Percentiles rank a stretch among this genome's conserved stretches.
Conservation (phyloP, 768 basidiomycete species). For the Imleria badia region DNA sequence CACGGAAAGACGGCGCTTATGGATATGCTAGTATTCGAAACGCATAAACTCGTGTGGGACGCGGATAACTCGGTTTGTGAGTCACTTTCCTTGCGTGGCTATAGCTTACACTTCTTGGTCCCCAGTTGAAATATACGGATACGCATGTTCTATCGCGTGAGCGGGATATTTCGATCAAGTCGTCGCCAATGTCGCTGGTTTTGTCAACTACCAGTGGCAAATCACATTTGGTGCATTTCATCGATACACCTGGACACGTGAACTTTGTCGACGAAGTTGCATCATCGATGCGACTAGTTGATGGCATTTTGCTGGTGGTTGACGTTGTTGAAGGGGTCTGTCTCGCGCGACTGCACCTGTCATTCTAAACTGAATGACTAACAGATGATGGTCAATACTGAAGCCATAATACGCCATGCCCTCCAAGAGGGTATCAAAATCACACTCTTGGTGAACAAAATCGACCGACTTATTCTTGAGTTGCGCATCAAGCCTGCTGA, state of each 20-base stretch:
- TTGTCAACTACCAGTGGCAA: constrained; percentile 84
- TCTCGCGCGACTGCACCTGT: constrained; percentile 10
- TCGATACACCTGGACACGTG: constrained; percentile 98
- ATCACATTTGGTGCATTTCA: constrained; percentile 88
- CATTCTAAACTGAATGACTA: constrained; percentile 12
- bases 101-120: constrained; percentile 19
- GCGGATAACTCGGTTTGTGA: constrained; percentile 78
- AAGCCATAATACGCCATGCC: constrained; percentile 84
- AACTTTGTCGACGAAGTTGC: constrained; percentile 99
- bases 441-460: constrained; percentile 94
- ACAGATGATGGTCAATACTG: constrained; percentile 91
- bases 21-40: constrained; percentile 98
- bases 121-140: constrained; percentile 91
- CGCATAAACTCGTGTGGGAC: constrained; percentile 93
- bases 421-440: constrained; percentile 87
- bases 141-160: constrained; percentile 87
- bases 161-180: constrained; percentile 93
- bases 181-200: constrained; percentile 93
- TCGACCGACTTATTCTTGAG: constrained; percentile 96
- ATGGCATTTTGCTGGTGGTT: constrained; percentile 91
- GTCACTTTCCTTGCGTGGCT: constrained; percentile 9
- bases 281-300: constrained; percentile 78
- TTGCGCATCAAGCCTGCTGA: constrained; percentile 93
- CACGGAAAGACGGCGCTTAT: constrained; percentile 96
- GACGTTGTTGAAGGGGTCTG: constrained; percentile 98